These are phyloP conservation scores for Cenchrus purpureus DNA, from an alignment of 176 grass and related monocot species.

Conservation along the genomic window DNA sequence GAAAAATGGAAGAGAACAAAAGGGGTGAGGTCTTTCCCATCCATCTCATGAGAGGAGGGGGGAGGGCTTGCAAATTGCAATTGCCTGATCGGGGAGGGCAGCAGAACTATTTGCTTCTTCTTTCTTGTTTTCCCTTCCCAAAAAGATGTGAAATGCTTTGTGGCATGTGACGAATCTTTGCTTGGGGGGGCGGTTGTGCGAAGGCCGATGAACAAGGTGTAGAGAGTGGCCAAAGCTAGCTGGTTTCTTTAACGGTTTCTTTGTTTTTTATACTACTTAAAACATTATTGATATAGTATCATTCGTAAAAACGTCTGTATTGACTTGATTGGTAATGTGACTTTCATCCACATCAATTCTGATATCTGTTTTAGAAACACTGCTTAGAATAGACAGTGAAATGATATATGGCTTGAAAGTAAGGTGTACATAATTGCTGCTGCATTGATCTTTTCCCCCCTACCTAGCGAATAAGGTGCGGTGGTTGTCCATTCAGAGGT, in stretches of 20 bases:
- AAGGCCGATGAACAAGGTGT: neutral
- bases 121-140: neutral
- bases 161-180: neutral
- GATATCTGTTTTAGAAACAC: neutral
- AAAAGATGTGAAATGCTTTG: conserved; percentile 9
- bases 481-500: neutral
- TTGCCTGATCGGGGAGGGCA: neutral
- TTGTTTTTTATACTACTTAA: too few relatives aligned
- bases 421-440: neutral
- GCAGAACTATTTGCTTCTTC: neutral
- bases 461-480: neutral
- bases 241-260: too few relatives aligned
- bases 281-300: neutral
- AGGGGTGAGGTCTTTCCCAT: conserved; percentile 29
- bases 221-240: neutral
- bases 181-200: neutral
- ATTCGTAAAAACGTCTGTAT: neutral
- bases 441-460: neutral
- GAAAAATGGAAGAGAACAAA: neutral
- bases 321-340: neutral
- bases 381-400: neutral
- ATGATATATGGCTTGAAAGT: neutral
- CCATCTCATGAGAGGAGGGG: neutral
- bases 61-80: neutral
- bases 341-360: neutral